Base-by-base conservation (phyloP, 179 eudicot genomes). In the Pouteria campechiana region DNA sequence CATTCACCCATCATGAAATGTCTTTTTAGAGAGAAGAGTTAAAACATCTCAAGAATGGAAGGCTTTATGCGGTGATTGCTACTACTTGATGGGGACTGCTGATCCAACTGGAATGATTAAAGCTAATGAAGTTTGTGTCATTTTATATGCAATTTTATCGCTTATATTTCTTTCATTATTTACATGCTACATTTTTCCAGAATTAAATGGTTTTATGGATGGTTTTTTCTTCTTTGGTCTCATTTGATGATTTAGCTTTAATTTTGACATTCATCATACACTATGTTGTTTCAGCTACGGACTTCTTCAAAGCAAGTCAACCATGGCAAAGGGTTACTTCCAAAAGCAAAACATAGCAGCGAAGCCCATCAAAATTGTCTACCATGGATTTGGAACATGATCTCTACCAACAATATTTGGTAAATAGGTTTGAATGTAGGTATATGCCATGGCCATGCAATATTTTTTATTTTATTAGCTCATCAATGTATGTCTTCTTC, bases 41-140 rank as follows among this genome's bases (percentile, higher is more conserved):
- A 48, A 75, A 67, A 40, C 71, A 54, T 16, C 88, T 80, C 8
- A 69, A 55, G 67, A 64, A 37, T 11, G 86, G 90, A 32, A 88
- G 38, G 50, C 50, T 88, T 27, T 82, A 87, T 14, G 41, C 79
- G 32, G 40, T 32, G 86, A 70, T 34, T 74, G 92, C 68, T 88
- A 52, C 48, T 83, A 79, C 53, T 36, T 88, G 14, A 88, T 83
- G 92, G 96, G 96, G 35, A 88, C 94, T 6, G 62, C 76, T 36
- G 94, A 88, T 67, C 96, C 96, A 3, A 88, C 88, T 4, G 67
- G 58, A 28, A 36, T 50, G 1, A 49, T 88, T 22, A 59, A 80
- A 9, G 32, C 46, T 30, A 58, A 65, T 39, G 73, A 88, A 88
- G 92, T 88, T 52, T 88, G 87, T 45, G 76, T 88, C 13, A 77